Conservation (phyloP, 208 protist species). For the Acanthamoeba rhysodes region DNA sequence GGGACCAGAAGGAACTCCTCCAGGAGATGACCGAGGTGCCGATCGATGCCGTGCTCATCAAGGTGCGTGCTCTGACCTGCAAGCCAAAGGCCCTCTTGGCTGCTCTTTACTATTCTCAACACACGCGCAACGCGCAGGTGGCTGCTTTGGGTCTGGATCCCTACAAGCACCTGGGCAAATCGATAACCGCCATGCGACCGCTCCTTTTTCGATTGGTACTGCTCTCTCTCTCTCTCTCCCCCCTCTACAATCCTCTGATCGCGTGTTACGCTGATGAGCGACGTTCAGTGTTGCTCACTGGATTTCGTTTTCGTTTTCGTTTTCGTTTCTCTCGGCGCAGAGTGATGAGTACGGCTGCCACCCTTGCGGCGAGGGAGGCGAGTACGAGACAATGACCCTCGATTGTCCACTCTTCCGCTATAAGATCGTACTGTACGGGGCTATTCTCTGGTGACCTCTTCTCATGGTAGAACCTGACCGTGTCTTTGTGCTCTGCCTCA, state of each 20-base stretch:
- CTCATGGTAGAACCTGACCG: not conserved
- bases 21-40: slow-evolving; percentile 93
- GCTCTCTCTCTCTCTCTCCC: not conserved
- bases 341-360: slow-evolving; percentile 92
- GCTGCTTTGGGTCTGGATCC: slow-evolving; percentile 95
- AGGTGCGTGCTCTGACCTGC: slow-evolving; percentile 83
- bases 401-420: slow-evolving; percentile 97
- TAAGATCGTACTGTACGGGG: slow-evolving; percentile 86
- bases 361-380: slow-evolving; percentile 99
- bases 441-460: not conserved
- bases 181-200: slow-evolving; percentile 91
- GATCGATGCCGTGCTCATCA: slow-evolving; percentile 96
- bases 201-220: slow-evolving; percentile 81
- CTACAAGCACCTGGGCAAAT: slow-evolving; percentile 93
- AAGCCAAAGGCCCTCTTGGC: slow-evolving; percentile 93
- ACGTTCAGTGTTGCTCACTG: too few relatives aligned
- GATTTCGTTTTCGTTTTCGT: too few relatives aligned
- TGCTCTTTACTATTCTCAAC: slow-evolving; percentile 86
- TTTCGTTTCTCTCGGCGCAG: not conserved
- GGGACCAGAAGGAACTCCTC: slow-evolving; percentile 95
- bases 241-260: too few relatives aligned
- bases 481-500: not conserved
- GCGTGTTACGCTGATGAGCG: too few relatives aligned
- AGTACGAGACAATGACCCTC: slow-evolving; percentile 99
- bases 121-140: slow-evolving; percentile 78